Percentiles rank a stretch among this genome's conserved stretches.
phyloP scores from a whole-genome alignment of 1,139 yeast species.

The Geotrichum bryndzae region DNA sequence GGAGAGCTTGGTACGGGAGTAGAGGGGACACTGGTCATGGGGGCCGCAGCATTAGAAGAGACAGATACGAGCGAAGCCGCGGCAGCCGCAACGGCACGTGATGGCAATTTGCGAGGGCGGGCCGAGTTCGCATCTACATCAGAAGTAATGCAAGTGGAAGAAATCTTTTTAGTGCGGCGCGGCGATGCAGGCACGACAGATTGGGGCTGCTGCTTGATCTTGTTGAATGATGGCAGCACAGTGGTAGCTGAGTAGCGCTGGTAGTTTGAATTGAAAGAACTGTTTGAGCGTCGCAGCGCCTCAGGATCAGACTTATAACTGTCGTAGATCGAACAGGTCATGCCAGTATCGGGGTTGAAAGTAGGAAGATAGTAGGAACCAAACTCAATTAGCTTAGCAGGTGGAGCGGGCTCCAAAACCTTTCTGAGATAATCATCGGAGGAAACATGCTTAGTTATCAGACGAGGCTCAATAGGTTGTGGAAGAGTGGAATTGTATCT shows the following conservation, averaged over 20 bases:
- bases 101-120: slow-evolving; percentile 1
- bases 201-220: background rate
- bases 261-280: background rate
- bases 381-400: background rate
- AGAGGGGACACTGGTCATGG: background rate
- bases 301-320: background rate
- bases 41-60: background rate
- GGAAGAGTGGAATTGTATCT: background rate
- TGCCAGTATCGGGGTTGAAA: background rate
- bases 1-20: background rate
- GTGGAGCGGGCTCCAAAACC: background rate
- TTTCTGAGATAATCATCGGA: slow-evolving; percentile 5
- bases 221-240: background rate
- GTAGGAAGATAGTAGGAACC: slow-evolving; percentile 3
- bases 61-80: background rate
- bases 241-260: background rate
- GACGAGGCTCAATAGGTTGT: background rate
- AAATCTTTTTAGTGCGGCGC: background rate
- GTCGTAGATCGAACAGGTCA: background rate
- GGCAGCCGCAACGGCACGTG: slow-evolving; percentile 3
- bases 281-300: background rate
- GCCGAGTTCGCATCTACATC: background rate
- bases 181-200: background rate
- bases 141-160: background rate
- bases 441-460: background rate